Evolutionary conservation across 805 yeast genomes (phyloP).

Genomic region (Saturnispora ahearnii): DNA sequence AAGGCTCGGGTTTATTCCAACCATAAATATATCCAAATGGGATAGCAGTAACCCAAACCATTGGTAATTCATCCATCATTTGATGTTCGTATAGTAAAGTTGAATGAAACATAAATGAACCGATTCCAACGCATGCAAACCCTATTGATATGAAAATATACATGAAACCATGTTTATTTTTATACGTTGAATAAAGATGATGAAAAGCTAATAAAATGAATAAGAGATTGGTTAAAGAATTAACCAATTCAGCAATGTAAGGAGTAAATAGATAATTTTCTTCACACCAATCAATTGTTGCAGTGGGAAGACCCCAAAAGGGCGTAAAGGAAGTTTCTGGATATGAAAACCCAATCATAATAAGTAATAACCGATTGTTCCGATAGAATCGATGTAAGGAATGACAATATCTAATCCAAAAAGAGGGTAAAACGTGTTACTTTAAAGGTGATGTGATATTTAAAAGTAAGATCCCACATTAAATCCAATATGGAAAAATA

Average conservation of each 20-base stretch:
- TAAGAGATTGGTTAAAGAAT: constrained; percentile 64
- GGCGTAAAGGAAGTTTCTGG: constrained; percentile 9
- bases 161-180: constrained; percentile 56
- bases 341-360: constrained; percentile 8
- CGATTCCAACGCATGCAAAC: constrained; percentile 83
- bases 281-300: constrained; percentile 99
- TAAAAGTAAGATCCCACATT: no score
- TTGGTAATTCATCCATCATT: constrained; percentile 89
- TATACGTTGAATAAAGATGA: constrained; percentile 44
- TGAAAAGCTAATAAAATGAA: constrained; percentile 26
- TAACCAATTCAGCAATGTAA: constrained; percentile 84
- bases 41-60: constrained; percentile 95
- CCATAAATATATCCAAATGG: constrained; percentile 48
- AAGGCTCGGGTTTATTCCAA: constrained; percentile 20
- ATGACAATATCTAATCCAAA: background rate
- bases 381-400: background rate
- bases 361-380: background rate
- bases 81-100: constrained; percentile 85
- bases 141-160: constrained; percentile 69
- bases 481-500: background rate
- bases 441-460: background rate
- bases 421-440: background rate
- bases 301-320: constrained; percentile 72
- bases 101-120: constrained; percentile 96
- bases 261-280: constrained; percentile 85